Conservation (phyloP, 192 early-diverging fungal species). For the Backusella tuberculispora region DNA sequence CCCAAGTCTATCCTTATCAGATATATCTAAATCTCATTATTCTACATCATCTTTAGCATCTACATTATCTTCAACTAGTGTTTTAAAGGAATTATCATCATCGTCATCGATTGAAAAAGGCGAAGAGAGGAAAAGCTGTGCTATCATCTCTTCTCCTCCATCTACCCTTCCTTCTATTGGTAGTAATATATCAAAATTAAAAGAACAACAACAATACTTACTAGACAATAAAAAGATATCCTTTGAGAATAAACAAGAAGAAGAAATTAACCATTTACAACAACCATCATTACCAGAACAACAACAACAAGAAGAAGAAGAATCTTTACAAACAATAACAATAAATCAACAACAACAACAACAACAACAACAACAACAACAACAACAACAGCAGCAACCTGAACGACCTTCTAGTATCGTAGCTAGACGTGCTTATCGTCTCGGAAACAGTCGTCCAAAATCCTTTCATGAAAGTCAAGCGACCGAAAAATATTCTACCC, state of each 20-base stretch:
- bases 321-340: not conserved
- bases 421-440: slow-evolving; percentile 34
- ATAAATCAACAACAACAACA: no score
- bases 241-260: not conserved
- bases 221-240: not conserved
- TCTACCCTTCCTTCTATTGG: no score
- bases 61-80: not conserved
- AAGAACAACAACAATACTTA: no score
- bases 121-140: not conserved
- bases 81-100: slow-evolving; percentile 5
- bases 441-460: slow-evolving; percentile 16
- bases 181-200: no score
- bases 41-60: not conserved
- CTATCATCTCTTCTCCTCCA: not conserved
- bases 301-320: not conserved
- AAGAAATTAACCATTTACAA: not conserved
- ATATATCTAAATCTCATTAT: not conserved
- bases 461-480: slow-evolving; percentile 32
- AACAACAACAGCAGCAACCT: not conserved
- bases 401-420: slow-evolving; percentile 43
- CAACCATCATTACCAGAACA: not conserved
- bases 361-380: no score
- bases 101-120: slow-evolving; percentile 10
- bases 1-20: not conserved
- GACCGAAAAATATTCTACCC: not conserved